Conservation (phyloP, 2,329 filamentous ascomycete genomes). For the Aschersonia sp. region DNA sequence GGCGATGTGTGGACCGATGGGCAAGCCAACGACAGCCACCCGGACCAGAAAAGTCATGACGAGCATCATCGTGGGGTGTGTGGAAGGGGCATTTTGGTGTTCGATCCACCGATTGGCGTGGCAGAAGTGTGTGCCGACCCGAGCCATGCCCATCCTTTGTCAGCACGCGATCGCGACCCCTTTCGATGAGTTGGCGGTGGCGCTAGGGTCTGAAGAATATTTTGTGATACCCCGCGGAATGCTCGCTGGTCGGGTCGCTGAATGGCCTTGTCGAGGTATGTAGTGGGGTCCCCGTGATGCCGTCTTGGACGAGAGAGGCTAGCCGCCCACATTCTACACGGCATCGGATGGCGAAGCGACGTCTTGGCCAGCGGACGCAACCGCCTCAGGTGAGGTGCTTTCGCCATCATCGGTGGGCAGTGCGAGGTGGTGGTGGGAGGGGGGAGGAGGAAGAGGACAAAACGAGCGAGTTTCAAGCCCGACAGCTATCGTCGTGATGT, state of each 20-base stretch:
- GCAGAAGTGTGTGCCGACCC: not conserved
- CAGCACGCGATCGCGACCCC: not conserved
- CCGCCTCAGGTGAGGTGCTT: no score
- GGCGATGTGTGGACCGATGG: conserved; percentile 3
- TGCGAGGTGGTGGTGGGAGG: no score
- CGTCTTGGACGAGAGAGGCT: not conserved
- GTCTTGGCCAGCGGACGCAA: no score
- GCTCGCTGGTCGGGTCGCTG: not conserved
- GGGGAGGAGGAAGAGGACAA: no score
- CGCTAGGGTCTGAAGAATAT: not conserved
- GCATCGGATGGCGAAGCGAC: no score
- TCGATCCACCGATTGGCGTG: conserved; percentile 4
- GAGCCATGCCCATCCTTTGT: not conserved
- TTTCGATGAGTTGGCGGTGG: not conserved
- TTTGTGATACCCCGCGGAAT: not conserved
- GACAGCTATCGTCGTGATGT: no score
- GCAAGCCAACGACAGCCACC: not conserved
- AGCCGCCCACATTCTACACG: no score
- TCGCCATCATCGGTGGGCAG: no score
- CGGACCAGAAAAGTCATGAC: conserved; percentile 2
- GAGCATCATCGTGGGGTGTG: conserved; percentile 3
- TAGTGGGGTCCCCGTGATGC: not conserved
- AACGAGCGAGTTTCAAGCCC: no score
- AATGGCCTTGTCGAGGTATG: not conserved
- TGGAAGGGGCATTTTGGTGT: conserved; percentile 1